Evolutionary conservation across 192 early-diverging fungal species (phyloP), one percentile per base, ranked within the genome.

Genomic region (Entophlyctis helioformis): DNA sequence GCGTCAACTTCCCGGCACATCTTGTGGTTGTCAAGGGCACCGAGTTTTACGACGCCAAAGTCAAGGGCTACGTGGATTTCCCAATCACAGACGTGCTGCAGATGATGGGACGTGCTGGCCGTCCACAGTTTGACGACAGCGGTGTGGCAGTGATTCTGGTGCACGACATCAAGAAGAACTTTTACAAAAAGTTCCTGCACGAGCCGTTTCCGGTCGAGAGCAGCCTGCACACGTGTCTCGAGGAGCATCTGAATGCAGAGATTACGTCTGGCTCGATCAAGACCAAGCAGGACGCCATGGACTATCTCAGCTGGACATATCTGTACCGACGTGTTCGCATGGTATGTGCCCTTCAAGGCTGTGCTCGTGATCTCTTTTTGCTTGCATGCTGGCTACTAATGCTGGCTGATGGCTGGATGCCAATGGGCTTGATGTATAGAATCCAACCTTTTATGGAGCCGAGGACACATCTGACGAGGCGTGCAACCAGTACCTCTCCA

Each of bases 11-110:
- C 44, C 93, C 93, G 0, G 93, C 96, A 1, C 96, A 97, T 58
- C 60, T 99, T 57, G 96, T 99, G 2, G 82, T 97, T 22, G 79
- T 99, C 40, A 97, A 96, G 62, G 96, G 96, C 15, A 99, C 96
- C 0, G 93, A 99, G 64, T 97, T 73, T 46, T 99, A 83, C 57
- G 92, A 99, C 54, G 87, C 86, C 38, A 89, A 87, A 53, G 69
- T 76, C 12, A 72, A 79, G 15, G 81, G 83, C 0, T 99, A 97
- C 56, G 89, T 93, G 9, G 96, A 99, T 51, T 90, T 87, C 50
- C 93, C 92, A 0, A 91, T 97, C 46, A 96, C 96, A 7, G 93
- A 99, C 60, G 85, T 99, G 6, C 63, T 97, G 36, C 96, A 97
- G 63, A 99, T 97, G 93, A 91, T 99, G 78, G 96, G 93, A 16